Percentiles rank a stretch among this genome's conserved stretches.
Conservation (phyloP, 1,284 basidiomycete genomes). For the Sporisorium graminicola region DNA sequence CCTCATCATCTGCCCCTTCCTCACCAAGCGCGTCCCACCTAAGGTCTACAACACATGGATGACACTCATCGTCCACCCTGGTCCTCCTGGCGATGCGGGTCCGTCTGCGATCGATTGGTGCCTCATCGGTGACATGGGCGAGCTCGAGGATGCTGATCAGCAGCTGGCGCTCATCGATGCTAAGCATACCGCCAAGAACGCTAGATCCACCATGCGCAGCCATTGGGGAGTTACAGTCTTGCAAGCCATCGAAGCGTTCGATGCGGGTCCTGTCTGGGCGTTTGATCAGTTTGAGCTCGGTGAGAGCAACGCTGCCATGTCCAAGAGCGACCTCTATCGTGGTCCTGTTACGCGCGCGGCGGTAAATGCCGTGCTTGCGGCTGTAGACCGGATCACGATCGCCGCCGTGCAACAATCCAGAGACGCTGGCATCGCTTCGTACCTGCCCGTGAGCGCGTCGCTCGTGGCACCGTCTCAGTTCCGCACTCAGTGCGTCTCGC, state of each 20-base stretch:
- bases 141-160: slow-evolving; percentile 60
- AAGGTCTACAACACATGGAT: slow-evolving; percentile 70
- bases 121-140: slow-evolving; percentile 71
- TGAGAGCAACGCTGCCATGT: slow-evolving; percentile 50
- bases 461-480: slow-evolving; percentile 29
- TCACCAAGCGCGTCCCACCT: slow-evolving; percentile 71
- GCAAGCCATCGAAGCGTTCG: slow-evolving; percentile 71
- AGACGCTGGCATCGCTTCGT: background rate
- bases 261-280: slow-evolving; percentile 72
- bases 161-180: slow-evolving; percentile 66
- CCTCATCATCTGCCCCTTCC: slow-evolving; percentile 72
- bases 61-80: slow-evolving; percentile 72
- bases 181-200: slow-evolving; percentile 30
- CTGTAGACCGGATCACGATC: slow-evolving; percentile 66
- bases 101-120: slow-evolving; percentile 73
- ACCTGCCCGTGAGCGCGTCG: slow-evolving; percentile 18
- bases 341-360: slow-evolving; percentile 70
- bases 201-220: slow-evolving; percentile 50
- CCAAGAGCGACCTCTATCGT: slow-evolving; percentile 72
- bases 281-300: slow-evolving; percentile 71
- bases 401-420: slow-evolving; percentile 13
- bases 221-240: slow-evolving; percentile 72
- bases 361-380: slow-evolving; percentile 69
- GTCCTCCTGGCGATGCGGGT: slow-evolving; percentile 72
- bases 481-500: slow-evolving; percentile 63